Percentiles rank a stretch among this genome's conserved stretches.
phyloP scores from a whole-genome alignment of 345 rosid species.

The Raphanus raphanistrum region DNA sequence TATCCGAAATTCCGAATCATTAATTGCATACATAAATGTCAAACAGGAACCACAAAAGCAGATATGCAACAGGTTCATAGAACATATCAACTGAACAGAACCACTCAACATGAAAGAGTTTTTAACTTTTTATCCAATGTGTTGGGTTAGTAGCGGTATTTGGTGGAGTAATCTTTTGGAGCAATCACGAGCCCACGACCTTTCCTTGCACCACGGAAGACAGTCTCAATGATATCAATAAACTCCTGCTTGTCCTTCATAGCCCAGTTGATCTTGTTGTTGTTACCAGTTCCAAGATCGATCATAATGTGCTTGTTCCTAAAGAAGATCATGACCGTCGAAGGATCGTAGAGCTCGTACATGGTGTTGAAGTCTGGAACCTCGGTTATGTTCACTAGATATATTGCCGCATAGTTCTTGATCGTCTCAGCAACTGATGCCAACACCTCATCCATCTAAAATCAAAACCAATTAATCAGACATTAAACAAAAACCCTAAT shows the following conservation, averaged over 20 bases:
- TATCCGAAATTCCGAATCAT: too few relatives aligned
- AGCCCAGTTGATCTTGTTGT: slow-evolving; percentile 98
- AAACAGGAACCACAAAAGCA: too few relatives aligned
- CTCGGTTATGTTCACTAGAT: slow-evolving; percentile 86
- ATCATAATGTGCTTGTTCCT: slow-evolving; percentile 99
- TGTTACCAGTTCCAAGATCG: slow-evolving; percentile 96
- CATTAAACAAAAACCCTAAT: too few relatives aligned
- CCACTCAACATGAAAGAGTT: background rate
- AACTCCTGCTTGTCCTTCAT: slow-evolving; percentile 98
- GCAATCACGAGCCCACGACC: slow-evolving; percentile 98
- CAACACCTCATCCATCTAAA: slow-evolving; percentile 91
- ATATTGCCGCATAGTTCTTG: slow-evolving; percentile 93
- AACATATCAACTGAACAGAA: slow-evolving; percentile 23
- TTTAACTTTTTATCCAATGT: background rate
- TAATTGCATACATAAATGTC: too few relatives aligned
- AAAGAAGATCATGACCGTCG: slow-evolving; percentile 93
- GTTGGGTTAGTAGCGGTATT: slow-evolving; percentile 72
- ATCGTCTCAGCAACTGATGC: slow-evolving; percentile 89
- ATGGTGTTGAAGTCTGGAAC: slow-evolving; percentile 94
- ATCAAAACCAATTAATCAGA: background rate
- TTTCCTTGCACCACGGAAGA: slow-evolving; percentile 86
- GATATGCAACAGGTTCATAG: slow-evolving; percentile 6
- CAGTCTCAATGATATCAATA: slow-evolving; percentile 86
- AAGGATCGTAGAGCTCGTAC: slow-evolving; percentile 93
- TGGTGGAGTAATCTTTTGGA: slow-evolving; percentile 94